Evolutionary conservation across 371 early-diverging fungal species (phyloP).

Genomic region (Mortierella sp.): DNA sequence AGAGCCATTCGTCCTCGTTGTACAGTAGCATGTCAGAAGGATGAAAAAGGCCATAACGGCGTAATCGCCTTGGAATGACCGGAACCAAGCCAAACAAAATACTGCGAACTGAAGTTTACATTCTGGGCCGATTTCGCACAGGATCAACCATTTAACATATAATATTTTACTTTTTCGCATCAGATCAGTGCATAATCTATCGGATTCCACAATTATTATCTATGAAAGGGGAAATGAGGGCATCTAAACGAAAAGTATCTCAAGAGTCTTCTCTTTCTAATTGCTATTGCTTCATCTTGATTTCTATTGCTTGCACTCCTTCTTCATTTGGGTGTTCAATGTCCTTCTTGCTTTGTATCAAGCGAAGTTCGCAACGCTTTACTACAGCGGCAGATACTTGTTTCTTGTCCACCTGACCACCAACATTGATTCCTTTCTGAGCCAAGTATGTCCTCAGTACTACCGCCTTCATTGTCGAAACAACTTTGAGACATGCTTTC

Average conservation of each 20-base stretch:
- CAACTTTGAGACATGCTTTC: constrained; percentile 67
- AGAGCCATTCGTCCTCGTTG: neutral
- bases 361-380: constrained; percentile 69
- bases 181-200: neutral
- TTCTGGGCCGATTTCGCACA: constrained; percentile 5
- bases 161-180: neutral
- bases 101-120: neutral
- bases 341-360: constrained; percentile 74
- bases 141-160: neutral
- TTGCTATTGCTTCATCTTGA: neutral
- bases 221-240: too few species aligned
- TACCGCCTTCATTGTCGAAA: constrained; percentile 80
- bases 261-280: neutral
- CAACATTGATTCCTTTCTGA: constrained; percentile 52
- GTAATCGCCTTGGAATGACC: neutral
- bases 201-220: neutral
- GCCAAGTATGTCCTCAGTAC: constrained; percentile 70
- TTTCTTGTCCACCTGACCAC: constrained; percentile 38
- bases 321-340: constrained; percentile 66
- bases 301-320: constrained; percentile 29
- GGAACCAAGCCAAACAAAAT: neutral
- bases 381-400: constrained; percentile 59
- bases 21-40: neutral
- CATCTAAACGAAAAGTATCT: too few species aligned
- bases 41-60: neutral